These are phyloP conservation scores for Xerocomellus intermedius DNA, from an alignment of 768 basidiomycete species.

Conservation along the genomic window DNA sequence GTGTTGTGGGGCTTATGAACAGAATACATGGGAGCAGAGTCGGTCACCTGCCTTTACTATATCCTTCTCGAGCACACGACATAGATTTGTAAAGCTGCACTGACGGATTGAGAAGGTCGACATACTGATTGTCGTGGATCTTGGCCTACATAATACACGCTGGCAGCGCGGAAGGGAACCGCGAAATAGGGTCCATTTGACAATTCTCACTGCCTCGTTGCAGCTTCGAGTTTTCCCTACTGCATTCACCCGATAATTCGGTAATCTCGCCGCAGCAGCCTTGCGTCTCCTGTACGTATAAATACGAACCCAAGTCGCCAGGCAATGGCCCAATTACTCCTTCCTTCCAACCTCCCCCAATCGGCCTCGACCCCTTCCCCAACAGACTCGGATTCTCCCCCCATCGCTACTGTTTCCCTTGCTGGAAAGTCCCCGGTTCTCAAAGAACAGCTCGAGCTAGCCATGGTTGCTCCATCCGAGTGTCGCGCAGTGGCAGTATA, in stretches of 20 bases:
- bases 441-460: conserved; percentile 11
- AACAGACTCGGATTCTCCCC: background rate
- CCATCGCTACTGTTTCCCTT: background rate
- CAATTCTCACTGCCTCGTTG: conserved; percentile 23
- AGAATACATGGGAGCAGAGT: background rate
- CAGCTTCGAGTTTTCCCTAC: conserved; percentile 1
- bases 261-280: conserved; percentile 9
- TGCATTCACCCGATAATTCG: conserved; percentile 12
- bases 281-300: conserved; percentile 20
- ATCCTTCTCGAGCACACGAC: background rate
- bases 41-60: background rate
- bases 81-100: background rate
- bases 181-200: background rate
- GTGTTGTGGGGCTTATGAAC: background rate
- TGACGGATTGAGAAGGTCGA: background rate
- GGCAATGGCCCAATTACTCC: conserved; percentile 12
- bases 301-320: conserved; percentile 14
- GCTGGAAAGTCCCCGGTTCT: background rate
- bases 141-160: background rate
- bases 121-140: background rate
- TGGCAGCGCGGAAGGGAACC: background rate
- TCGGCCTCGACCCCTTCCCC: background rate
- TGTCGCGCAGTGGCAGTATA: conserved; percentile 68
- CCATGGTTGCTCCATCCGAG: conserved; percentile 32
- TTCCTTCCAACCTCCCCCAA: conserved; percentile 5